Percentiles rank a stretch among this genome's conserved stretches.
These are phyloP conservation scores for Fusarium temperatum DNA, from an alignment of 2,329 filamentous ascomycete species.

Conservation along the genomic window DNA sequence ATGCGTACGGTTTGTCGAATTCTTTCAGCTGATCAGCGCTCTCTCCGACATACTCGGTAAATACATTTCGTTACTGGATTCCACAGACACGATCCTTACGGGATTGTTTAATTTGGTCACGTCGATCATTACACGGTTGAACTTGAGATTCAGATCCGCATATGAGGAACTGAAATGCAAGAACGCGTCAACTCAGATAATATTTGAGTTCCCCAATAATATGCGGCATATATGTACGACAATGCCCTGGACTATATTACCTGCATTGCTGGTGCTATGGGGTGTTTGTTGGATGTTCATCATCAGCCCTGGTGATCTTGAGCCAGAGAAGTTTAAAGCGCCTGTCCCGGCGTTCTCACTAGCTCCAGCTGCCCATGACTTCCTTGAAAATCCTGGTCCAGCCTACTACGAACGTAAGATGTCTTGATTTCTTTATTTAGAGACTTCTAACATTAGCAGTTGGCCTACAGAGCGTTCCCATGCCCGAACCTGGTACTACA, in stretches of 20 bases:
- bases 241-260: background rate
- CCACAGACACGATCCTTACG: background rate
- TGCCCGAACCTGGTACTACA: background rate
- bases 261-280: background rate
- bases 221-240: background rate
- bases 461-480: background rate
- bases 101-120: background rate
- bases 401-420: background rate
- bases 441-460: background rate
- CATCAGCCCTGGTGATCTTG: background rate
- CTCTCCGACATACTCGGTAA: background rate
- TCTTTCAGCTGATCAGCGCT: rapidly evolving
- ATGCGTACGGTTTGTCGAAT: background rate
- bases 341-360: background rate
- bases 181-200: background rate
- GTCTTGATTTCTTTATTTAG: rapidly evolving
- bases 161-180: background rate
- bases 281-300: background rate
- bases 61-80: background rate
- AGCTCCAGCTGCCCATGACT: background rate
- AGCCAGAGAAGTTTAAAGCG: background rate
- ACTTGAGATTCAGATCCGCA: background rate
- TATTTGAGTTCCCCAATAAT: background rate
- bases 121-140: background rate
- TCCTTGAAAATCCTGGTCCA: rapidly evolving